A percentile compares a stretch with the other conserved stretches of the same genome.
Conservation (phyloP, 768 basidiomycete species). For the Panaeolus papilionaceus region DNA sequence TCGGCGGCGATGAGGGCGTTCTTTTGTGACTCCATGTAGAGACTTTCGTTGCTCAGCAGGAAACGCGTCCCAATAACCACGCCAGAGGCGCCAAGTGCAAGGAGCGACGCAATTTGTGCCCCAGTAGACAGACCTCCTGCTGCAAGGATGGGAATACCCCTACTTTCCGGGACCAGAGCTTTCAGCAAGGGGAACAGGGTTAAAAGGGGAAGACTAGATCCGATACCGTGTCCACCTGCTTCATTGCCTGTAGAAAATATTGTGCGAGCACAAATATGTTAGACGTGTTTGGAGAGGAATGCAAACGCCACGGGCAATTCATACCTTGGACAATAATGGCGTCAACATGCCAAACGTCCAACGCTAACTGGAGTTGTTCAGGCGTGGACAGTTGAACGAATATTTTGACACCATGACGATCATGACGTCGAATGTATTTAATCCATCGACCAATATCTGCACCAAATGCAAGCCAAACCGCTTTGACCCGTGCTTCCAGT, state of each 20-base stretch:
- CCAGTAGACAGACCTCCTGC: constrained; percentile 79
- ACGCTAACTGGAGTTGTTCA: constrained; percentile 62
- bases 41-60: constrained; percentile 68
- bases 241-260: constrained; percentile 62
- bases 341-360: constrained; percentile 74
- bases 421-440: constrained; percentile 59
- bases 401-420: constrained; percentile 57
- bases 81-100: constrained; percentile 73
- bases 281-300: constrained; percentile 8
- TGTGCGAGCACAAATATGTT: constrained; percentile 17
- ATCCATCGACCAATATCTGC: constrained; percentile 65
- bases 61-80: constrained; percentile 80
- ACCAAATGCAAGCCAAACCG: constrained; percentile 82
- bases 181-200: constrained; percentile 65
- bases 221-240: constrained; percentile 78
- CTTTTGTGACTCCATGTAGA: constrained; percentile 61
- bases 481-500: constrained; percentile 61
- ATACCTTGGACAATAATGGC: constrained; percentile 81
- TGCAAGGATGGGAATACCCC: constrained; percentile 57
- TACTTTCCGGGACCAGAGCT: constrained; percentile 39
- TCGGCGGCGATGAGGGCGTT: constrained; percentile 54
- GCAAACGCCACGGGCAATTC: constrained; percentile 15
- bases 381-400: constrained; percentile 71
- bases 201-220: constrained; percentile 61
- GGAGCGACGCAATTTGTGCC: constrained; percentile 65